Conservation (phyloP, 1,284 basidiomycete species). For the Caloboletus inedulis region DNA sequence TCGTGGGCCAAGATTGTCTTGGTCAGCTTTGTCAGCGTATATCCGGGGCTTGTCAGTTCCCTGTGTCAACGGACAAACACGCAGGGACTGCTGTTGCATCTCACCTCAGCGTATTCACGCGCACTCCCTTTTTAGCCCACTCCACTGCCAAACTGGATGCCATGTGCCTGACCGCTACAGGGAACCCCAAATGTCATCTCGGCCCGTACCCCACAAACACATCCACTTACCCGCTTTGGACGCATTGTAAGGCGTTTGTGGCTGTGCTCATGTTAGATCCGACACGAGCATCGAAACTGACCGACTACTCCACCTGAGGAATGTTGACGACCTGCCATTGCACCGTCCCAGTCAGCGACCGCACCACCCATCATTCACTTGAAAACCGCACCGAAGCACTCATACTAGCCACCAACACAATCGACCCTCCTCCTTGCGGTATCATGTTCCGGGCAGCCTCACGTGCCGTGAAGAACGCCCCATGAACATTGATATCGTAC, state of each 20-base stretch:
- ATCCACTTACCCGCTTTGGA: slow-evolving; percentile 71
- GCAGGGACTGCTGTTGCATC: slow-evolving; percentile 2
- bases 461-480: slow-evolving; percentile 89
- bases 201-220: neutral
- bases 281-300: neutral
- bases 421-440: slow-evolving; percentile 71
- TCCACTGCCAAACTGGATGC: slow-evolving; percentile 83
- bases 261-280: slow-evolving; percentile 41
- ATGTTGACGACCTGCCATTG: slow-evolving; percentile 74
- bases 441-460: slow-evolving; percentile 87
- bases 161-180: slow-evolving; percentile 81
- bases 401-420: slow-evolving; percentile 91
- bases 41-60: slow-evolving; percentile 62
- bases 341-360: slow-evolving; percentile 17
- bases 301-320: slow-evolving; percentile 55
- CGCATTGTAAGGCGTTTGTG: slow-evolving; percentile 96
- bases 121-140: slow-evolving; percentile 83
- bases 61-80: slow-evolving; percentile 1
- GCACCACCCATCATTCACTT: no score
- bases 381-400: slow-evolving; percentile 49
- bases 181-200: slow-evolving; percentile 9
- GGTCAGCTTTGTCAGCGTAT: slow-evolving; percentile 88
- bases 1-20: slow-evolving; percentile 73
- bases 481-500: slow-evolving; percentile 93
- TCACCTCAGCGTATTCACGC: slow-evolving; percentile 78